A percentile compares a stretch with the other conserved stretches of the same genome.
Conservation (phyloP, 352 stramenopile species). For the Globisporangium canariense region DNA sequence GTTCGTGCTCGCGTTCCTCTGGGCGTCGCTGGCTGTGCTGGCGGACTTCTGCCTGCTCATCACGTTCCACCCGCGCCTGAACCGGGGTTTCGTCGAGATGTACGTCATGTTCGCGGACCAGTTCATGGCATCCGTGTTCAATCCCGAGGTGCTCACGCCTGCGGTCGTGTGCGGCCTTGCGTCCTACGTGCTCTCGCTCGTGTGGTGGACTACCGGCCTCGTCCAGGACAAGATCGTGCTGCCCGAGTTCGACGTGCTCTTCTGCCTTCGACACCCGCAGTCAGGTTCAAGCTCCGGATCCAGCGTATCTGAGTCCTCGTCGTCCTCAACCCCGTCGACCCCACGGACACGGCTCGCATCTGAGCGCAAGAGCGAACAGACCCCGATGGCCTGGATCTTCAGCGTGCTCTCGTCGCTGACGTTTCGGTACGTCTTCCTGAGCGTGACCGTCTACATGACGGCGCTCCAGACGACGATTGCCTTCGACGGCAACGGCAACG, state of each 20-base stretch:
- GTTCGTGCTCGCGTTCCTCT: slow-evolving; percentile 33
- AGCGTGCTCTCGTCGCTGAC: slow-evolving; percentile 30
- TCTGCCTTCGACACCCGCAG: slow-evolving; percentile 32
- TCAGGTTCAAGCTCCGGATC: slow-evolving; percentile 16
- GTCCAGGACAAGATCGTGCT: slow-evolving; percentile 42
- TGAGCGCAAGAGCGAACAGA: slow-evolving; percentile 6
- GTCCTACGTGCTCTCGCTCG: slow-evolving; percentile 39
- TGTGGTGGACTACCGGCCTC: slow-evolving; percentile 44
- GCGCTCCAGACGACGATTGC: slow-evolving; percentile 43
- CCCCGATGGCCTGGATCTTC: slow-evolving; percentile 37
- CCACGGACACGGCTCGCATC: background rate
- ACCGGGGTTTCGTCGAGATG: slow-evolving; percentile 59
- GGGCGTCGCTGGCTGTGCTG: slow-evolving; percentile 50
- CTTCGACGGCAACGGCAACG: slow-evolving; percentile 38
- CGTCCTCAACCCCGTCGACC: background rate
- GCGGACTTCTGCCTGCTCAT: slow-evolving; percentile 67
- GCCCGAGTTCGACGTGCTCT: slow-evolving; percentile 40
- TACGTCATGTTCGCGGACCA: slow-evolving; percentile 61
- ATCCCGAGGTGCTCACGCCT: slow-evolving; percentile 54
- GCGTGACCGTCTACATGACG: slow-evolving; percentile 19
- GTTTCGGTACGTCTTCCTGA: slow-evolving; percentile 26
- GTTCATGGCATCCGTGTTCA: slow-evolving; percentile 50
- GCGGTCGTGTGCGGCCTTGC: slow-evolving; percentile 41
- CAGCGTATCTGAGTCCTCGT: background rate
- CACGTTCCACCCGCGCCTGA: slow-evolving; percentile 59